Conservation (phyloP, 257 asterid genomes). For the Pogostemon cablin region DNA sequence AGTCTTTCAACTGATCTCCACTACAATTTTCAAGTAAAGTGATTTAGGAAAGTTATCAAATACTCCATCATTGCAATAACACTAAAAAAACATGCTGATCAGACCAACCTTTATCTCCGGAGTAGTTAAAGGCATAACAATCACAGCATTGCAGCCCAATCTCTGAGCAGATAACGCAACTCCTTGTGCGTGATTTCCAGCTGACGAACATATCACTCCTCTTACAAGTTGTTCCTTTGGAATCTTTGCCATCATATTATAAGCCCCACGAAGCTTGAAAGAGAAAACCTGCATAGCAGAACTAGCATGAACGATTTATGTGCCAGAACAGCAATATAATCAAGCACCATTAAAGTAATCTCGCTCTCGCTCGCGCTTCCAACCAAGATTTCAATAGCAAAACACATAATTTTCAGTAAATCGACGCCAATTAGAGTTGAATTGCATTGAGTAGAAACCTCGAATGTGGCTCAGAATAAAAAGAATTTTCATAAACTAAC, state of each 20-base stretch:
- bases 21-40: constrained; percentile 37
- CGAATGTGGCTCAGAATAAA: constrained; percentile 15
- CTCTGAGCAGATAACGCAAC: constrained; percentile 67
- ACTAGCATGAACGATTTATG: not conserved
- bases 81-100: not conserved
- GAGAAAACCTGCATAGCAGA: constrained; percentile 53
- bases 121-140: constrained; percentile 90
- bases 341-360: constrained; percentile 11
- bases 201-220: constrained; percentile 97
- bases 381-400: not conserved
- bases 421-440: not conserved
- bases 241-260: constrained; percentile 97
- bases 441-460: constrained; percentile 26
- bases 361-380: not conserved
- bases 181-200: constrained; percentile 99
- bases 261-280: constrained; percentile 88
- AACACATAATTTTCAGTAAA: constrained; percentile 13
- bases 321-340: not conserved
- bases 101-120: constrained; percentile 84
- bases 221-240: constrained; percentile 64
- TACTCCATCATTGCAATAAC: not conserved
- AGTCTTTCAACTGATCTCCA: constrained; percentile 86
- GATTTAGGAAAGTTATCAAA: constrained; percentile 9
- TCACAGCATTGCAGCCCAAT: constrained; percentile 54
- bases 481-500: constrained; percentile 1